Base-by-base conservation (phyloP, 805 yeast genomes). In the Nakazawaea siamensis region DNA sequence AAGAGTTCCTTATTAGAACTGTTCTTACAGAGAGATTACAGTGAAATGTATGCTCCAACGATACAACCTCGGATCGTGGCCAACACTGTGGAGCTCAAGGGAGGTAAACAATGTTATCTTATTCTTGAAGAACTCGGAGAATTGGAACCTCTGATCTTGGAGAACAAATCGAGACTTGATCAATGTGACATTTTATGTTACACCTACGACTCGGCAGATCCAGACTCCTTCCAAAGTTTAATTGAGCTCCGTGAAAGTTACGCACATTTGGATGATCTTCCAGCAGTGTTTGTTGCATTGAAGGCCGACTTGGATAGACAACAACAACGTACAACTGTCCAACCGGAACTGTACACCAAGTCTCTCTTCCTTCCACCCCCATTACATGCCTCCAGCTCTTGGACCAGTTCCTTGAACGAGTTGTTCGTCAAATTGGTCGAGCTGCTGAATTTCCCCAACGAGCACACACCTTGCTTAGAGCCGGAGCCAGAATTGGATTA, bases 271-370 rank as follows among this genome's bases (percentile, higher is more conserved):
- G 72, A 79, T 44, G 66, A 68, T 29, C 58, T 92, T 2, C 99
- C 99, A 0, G 70, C 80, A 4, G 77, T 92, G 0, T 84, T 80
- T 49, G 97, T 88, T 1, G 98, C 96, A 0, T 61, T 88, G 24
- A 92, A 92, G 51, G 97, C 98, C 0, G 99, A 92, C 56, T 63
- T 86, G 24, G 99, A 92, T 54, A 77, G 94, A 45, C 97, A 88
- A 52, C 97, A 90, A 50, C 99, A 92, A 50, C 57, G 98, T 24
- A 76, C 80, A 25, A 83, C 74, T 37, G 61, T 70, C 5, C 96
- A 85, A 50, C 98, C 99, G 0, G 97, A 92, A 46, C 79, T 75
- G 18, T 87, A 78, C 49, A 79, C 95, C 0, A 63, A 84, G 19
- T 66, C 70, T 4, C 55, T 87, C 5, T 64, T 57, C 39, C 52